Evolutionary conservation across 768 basidiomycete genomes (phyloP).

Genomic region (Lactifluus hygrophoroides): DNA sequence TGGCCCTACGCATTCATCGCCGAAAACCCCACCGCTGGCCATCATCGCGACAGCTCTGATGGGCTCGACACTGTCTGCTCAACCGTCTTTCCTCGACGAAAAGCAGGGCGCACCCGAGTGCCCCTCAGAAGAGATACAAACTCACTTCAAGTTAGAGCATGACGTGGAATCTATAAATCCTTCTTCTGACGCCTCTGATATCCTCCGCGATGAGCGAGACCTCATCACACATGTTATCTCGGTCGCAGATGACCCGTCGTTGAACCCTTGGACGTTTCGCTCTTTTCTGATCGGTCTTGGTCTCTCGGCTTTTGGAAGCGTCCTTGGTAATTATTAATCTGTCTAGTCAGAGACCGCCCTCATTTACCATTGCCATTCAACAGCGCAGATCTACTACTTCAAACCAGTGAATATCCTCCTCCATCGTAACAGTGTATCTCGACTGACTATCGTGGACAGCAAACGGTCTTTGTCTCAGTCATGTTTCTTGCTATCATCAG

Average conservation of each 20-base stretch:
- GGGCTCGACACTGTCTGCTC: not conserved
- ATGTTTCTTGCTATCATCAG: conserved; percentile 48
- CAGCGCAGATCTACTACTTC: conserved; percentile 54
- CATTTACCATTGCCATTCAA: not conserved
- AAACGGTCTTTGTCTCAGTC: conserved; percentile 42
- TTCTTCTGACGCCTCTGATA: conserved; percentile 26
- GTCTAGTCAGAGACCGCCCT: not conserved
- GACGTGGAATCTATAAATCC: conserved; percentile 32
- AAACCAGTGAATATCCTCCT: conserved; percentile 36
- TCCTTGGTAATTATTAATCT: conserved; percentile 31
- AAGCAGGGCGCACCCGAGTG: not conserved
- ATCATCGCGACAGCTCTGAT: not conserved
- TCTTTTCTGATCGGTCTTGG: conserved; percentile 39
- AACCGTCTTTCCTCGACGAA: not conserved
- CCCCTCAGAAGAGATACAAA: conserved; percentile 26
- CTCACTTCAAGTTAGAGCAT: conserved; percentile 25
- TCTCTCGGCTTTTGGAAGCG: conserved; percentile 40
- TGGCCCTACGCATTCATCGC: not conserved
- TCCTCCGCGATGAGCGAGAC: conserved; percentile 38
- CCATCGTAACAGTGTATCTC: not conserved
- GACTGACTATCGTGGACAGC: conserved; percentile 26
- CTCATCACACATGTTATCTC: conserved; percentile 40
- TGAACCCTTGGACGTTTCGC: conserved; percentile 40
- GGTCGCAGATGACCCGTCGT: conserved; percentile 37
- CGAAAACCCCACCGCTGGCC: not conserved